Conservation (phyloP, 139 green algal species). For the Asterochloris erici region DNA sequence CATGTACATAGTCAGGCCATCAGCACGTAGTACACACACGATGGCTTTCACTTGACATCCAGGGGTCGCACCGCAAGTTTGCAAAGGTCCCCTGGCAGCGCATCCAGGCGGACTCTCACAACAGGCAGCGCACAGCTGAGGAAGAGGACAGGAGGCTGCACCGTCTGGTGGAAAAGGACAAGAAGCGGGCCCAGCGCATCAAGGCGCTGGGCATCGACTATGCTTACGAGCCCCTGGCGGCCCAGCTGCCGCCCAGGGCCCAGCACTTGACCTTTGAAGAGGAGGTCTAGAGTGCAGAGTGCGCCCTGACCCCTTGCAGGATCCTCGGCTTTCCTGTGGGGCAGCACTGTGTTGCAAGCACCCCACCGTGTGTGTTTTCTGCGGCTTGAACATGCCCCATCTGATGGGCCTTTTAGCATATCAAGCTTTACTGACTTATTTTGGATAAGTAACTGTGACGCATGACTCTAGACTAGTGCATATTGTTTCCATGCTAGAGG, state of each 20-base stretch:
- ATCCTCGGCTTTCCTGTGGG: too few relatives aligned
- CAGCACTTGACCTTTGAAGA: constrained; percentile 21
- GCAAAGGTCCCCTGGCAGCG: constrained; percentile 37
- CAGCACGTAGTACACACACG: too few relatives aligned
- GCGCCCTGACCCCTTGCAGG: too few relatives aligned
- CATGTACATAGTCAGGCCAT: neutral
- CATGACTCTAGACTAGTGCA: too few relatives aligned
- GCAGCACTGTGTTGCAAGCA: too few relatives aligned
- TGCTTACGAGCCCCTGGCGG: constrained; percentile 54
- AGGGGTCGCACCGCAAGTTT: constrained; percentile 45
- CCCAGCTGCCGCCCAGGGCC: constrained; percentile 25
- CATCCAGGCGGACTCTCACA: constrained; percentile 9
- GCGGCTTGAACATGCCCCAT: too few relatives aligned
- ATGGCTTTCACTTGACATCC: too few relatives aligned
- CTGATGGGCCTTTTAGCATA: too few relatives aligned
- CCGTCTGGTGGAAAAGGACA: constrained; percentile 47
- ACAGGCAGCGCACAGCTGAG: constrained; percentile 1
- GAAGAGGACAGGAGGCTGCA: constrained; percentile 45
- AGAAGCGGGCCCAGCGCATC: constrained; percentile 53
- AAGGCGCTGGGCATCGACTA: constrained; percentile 77
- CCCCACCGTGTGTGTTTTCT: too few relatives aligned
- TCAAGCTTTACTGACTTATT: too few relatives aligned
- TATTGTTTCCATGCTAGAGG: too few relatives aligned
- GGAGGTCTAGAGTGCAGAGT: neutral
- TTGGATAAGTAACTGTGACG: too few relatives aligned